phyloP scores from a whole-genome alignment of 169 alveolate species.

The Fabrea salina region DNA sequence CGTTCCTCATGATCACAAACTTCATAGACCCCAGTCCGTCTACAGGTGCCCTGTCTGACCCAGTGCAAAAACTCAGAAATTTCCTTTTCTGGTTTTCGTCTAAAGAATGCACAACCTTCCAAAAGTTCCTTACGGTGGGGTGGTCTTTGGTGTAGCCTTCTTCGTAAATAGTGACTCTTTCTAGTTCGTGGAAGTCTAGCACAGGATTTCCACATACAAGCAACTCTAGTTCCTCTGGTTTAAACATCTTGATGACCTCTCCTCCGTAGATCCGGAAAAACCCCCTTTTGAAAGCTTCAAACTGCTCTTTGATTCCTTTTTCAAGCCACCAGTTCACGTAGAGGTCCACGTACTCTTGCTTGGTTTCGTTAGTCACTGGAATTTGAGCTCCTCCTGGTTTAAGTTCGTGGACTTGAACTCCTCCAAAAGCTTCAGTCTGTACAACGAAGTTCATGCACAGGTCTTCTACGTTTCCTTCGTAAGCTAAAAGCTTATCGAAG shows the following conservation, averaged over 20 bases:
- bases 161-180: slow-evolving; percentile 69
- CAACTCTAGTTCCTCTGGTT: slow-evolving; percentile 84
- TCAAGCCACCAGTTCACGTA: slow-evolving; percentile 78
- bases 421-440: slow-evolving; percentile 64
- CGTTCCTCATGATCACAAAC: slow-evolving; percentile 70
- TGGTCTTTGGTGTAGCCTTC: slow-evolving; percentile 78
- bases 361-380: slow-evolving; percentile 73
- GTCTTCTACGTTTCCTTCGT: slow-evolving; percentile 48
- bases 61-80: slow-evolving; percentile 76
- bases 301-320: slow-evolving; percentile 66
- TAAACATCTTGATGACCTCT: slow-evolving; percentile 55
- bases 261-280: slow-evolving; percentile 78
- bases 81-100: slow-evolving; percentile 66
- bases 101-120: slow-evolving; percentile 74
- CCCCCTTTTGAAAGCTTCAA: slow-evolving; percentile 77
- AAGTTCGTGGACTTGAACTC: slow-evolving; percentile 48
- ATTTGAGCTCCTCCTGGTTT: slow-evolving; percentile 64
- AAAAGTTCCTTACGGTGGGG: slow-evolving; percentile 49
- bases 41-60: slow-evolving; percentile 83
- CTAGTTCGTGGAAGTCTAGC: slow-evolving; percentile 76
- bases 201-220: slow-evolving; percentile 80
- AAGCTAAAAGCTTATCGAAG: slow-evolving; percentile 28
- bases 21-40: slow-evolving; percentile 67
- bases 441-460: slow-evolving; percentile 55
- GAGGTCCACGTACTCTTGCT: slow-evolving; percentile 73